phyloP scores from a whole-genome alignment of 495 filamentous ascomycete genomes.

The Xylaria grammica region DNA sequence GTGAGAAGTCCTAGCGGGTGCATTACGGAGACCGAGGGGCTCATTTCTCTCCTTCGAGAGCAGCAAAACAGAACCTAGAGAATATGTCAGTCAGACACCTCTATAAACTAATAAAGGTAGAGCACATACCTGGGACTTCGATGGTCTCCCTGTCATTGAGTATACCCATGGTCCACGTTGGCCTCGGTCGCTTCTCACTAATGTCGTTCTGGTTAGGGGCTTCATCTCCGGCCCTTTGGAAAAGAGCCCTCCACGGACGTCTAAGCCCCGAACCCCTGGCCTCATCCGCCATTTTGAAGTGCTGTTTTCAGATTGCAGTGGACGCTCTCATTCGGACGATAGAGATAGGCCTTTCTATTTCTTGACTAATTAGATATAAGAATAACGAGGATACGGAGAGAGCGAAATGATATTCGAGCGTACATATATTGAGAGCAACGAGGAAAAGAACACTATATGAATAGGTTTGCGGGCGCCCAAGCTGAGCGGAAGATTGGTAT shows the following conservation, averaged over 20 bases:
- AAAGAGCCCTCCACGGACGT: conserved; percentile 22
- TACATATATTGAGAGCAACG: not conserved
- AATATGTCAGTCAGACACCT: conserved; percentile 1
- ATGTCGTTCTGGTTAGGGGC: conserved; percentile 9
- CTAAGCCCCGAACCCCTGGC: not conserved
- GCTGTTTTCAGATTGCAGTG: not conserved
- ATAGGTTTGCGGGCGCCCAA: not conserved
- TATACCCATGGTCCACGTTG: conserved; percentile 79
- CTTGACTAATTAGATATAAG: not conserved
- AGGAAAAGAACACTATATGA: not conserved
- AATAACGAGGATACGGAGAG: not conserved
- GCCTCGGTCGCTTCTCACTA: conserved; percentile 35
- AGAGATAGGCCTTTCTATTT: not conserved
- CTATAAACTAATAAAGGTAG: conserved; percentile 1
- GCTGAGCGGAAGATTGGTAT: not conserved
- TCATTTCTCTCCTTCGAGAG: conserved; percentile 78
- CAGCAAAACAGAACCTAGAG: conserved; percentile 77
- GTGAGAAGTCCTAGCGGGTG: conserved; percentile 73
- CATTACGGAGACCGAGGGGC: conserved; percentile 78
- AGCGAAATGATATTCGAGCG: not conserved
- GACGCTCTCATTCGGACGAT: not conserved
- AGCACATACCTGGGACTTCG: conserved; percentile 82
- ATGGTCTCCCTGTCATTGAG: conserved; percentile 82
- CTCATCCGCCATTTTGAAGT: conserved; percentile 16
- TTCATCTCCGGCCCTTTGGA: conserved; percentile 23